Conservation (phyloP, 139 green algal genomes). For the Raphidocelis subcapitata region DNA sequence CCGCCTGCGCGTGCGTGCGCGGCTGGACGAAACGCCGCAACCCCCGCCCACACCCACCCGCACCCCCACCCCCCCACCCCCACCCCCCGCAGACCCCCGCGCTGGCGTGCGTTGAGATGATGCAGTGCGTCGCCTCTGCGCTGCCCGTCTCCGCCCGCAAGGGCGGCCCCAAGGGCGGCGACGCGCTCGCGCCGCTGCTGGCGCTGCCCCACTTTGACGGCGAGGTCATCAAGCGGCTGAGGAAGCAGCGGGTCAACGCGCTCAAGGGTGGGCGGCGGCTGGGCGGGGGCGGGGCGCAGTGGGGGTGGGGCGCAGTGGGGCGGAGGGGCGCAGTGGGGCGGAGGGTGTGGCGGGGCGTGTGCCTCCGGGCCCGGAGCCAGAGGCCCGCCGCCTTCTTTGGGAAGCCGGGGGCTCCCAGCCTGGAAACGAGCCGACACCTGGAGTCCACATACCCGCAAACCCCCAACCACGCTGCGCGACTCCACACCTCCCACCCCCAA, state of each 20-base stretch:
- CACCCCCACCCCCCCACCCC: no score
- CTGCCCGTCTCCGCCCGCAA: conserved; percentile 1
- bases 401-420: no score
- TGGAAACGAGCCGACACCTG: no score
- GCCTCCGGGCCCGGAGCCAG: not conserved
- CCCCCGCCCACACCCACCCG: no score
- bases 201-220: conserved; percentile 78
- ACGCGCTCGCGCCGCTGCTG: conserved; percentile 51
- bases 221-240: conserved; percentile 66
- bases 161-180: conserved; percentile 25
- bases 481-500: no score
- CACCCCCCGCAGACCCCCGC: conserved; percentile 55
- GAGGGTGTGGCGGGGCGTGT: not conserved
- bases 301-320: not conserved
- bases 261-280: conserved; percentile 52
- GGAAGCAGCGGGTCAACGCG: conserved; percentile 50
- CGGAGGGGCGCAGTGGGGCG: no score
- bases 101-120: conserved; percentile 73
- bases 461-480: no score
- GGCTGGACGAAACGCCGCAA: not conserved
- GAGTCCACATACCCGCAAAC: no score
- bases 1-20: not conserved
- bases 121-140: conserved; percentile 77
- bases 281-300: no score
- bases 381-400: no score